Evolutionary conservation across 495 filamentous ascomycete genomes (phyloP), one percentile per base, ranked within the genome.

Genomic region (Aspergillus bertholletiae): DNA sequence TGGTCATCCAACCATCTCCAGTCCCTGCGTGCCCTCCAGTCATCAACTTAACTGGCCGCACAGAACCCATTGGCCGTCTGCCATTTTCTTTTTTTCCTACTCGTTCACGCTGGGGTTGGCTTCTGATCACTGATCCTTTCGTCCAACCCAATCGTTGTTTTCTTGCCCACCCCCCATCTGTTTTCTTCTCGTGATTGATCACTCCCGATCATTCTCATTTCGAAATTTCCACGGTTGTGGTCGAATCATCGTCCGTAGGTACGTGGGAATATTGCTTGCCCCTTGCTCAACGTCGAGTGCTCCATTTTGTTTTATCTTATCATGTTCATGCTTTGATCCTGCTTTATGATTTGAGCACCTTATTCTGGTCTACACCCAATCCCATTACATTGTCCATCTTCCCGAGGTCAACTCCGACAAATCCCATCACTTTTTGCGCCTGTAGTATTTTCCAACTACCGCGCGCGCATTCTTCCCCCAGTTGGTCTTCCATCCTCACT

Each of bases 1-100:
- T 76, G 74, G 72, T 73, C 66, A 64, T 72, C 72, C 69, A 58
- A 55, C 58, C 59, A 43, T 62, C 61, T 66, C 66, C 58, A 60
- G 58, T 59, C 63, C 59, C 60, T 63, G 62, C 59, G 51, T 60
- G 53, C 53, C 53, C 60, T 61, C 59, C 57, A 66, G 60, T 66
- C 59, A 60, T 47, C 54, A 45, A 57, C 61, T 49, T 57, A 54
- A 47, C 63, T 62, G 57, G 32, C 59, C 56, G 59, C 64, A 63
- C 60, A 56, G 55, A 59, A 58, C 63, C 57, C 56, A 62, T 66
- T 62, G 59, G 63, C 53, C 49, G 22, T 43, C 12, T 41, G 12
- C 35, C 18, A 23, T 52, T 63, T 63, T 52, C 40, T 59, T 63
- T 59, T 55, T 63, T 60, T 57, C 57, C 57, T 59, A 63, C 51